phyloP scores from a whole-genome alignment of 2,329 filamentous ascomycete species.

The Trichophyton mentagrophytes region DNA sequence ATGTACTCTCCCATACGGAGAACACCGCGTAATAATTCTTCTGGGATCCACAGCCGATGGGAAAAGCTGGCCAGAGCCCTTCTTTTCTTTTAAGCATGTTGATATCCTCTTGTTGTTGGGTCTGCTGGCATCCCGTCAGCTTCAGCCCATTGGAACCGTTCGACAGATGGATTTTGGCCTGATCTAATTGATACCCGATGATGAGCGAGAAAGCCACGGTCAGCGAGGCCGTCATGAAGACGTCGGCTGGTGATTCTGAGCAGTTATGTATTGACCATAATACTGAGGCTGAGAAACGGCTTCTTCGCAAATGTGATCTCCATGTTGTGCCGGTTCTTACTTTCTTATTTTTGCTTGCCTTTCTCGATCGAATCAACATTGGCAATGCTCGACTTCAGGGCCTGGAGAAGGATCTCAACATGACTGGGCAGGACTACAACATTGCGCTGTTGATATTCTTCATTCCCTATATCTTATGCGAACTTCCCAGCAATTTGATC shows the following conservation, averaged over 20 bases:
- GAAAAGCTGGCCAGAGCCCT: not conserved
- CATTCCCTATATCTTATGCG: slow-evolving; percentile 34
- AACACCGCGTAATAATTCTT: not conserved
- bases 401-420: slow-evolving; percentile 31
- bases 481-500: slow-evolving; percentile 37
- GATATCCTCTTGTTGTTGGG: no score
- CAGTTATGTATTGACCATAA: slow-evolving; percentile 12
- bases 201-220: slow-evolving; percentile 1
- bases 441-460: slow-evolving; percentile 35
- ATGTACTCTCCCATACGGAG: not conserved
- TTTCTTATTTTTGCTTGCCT: slow-evolving; percentile 34
- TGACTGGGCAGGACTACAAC: slow-evolving; percentile 34
- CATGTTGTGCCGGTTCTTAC: slow-evolving; percentile 38
- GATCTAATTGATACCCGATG: not conserved
- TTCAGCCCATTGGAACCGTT: not conserved
- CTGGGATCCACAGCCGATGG: not conserved
- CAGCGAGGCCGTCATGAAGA: slow-evolving; percentile 8
- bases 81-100: not conserved
- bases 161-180: not conserved
- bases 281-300: slow-evolving; percentile 25
- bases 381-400: slow-evolving; percentile 37
- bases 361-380: slow-evolving; percentile 37
- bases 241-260: slow-evolving; percentile 5
- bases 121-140: not conserved
- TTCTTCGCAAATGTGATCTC: slow-evolving; percentile 38